Base-by-base conservation (phyloP, 805 yeast genomes). In the Saccharomycopsis capsularis region DNA sequence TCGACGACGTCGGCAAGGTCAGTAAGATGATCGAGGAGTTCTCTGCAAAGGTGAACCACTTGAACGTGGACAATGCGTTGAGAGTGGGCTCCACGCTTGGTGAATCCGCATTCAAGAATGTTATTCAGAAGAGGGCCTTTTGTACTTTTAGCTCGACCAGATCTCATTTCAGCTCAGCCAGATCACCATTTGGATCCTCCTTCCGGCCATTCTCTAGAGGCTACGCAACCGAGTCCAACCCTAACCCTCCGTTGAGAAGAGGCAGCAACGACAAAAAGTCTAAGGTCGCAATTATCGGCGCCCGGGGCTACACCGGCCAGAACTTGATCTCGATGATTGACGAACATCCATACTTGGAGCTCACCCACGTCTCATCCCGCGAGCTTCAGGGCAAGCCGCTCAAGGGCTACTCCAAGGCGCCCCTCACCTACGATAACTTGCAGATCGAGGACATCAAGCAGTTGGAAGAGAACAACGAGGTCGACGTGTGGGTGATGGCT, bases 401-500 rank as follows among this genome's bases (percentile, higher is more conserved):
- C 53, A 77, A 81, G 60, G 96, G 95, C 23, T 93, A 93, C 74
- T 81, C 81, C 61, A 93, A 91, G 68, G 73, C 76, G 48, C 79
- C 85, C 51, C 77, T 91, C 48, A 74, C 76, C 46, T 93, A 93
- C 68, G 86, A 86, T 54, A 93, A 90, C 67, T 73, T 93, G 58
- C 90, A 83, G 62, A 76, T 82, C 40, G 96, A 88, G 60, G 98
- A 93, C 59, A 83, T 93, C 56, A 79, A 79, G 61, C 68, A 72
- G 55, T 68, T 93, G 54, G 99, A 91, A 67, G 74, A 80, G 55
- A 70, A 79, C 42, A 78, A 81, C 44, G 85, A 78, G 47, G 86
- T 93, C 51, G 99, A 93, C 61, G 83, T 90, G 46, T 93, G 99
- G 99, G 95, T 95, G 24, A 93, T 95, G 99, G 99, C 99, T 1